Evolutionary conservation across 768 basidiomycete genomes (phyloP), one percentile per base, ranked within the genome.

Genomic region (Ramaria rubella): DNA sequence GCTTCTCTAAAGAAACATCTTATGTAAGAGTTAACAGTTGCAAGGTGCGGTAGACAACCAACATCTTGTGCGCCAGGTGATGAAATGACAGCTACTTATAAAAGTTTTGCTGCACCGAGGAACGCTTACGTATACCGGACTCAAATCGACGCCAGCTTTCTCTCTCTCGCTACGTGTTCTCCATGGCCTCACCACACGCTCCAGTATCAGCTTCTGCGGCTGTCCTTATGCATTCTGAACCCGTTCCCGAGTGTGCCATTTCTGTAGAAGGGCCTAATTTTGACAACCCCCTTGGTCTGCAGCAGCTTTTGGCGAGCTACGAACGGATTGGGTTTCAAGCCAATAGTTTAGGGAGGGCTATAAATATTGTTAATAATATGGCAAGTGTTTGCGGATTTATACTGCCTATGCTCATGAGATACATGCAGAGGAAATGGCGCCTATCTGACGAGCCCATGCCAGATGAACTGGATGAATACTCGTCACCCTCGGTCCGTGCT

Each of bases 301-400:
- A 85, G 43, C 73, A 79, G 33, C 79, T 99, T 60, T 71, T 99
- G 36, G 68, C 73, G 33, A 85, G 81, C 64, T 99, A 96, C 72
- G 83, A 89, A 66, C 81, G 85, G 31, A 96, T 97, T 52, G 96
- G 96, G 19, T 99, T 98, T 67, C 96, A 99, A 69, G 96, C 96
- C n/a, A 94, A 85, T 52, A 92, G 90, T 57, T 73, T 99, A 2
- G 89, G 89, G 2, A 82, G 78, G 62, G 95, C 94, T 1, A 90
- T 97, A 43, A 80, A 87, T 27, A 86, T 96, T 52, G 88, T 98
- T 26, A 86, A 98, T 68, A 83, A 83, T 65, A 99, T 99, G 96
- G 95, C 93, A 43, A 49, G 77, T 65, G 36, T 14, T 23, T 24
- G 12, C 29, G 9, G n/a, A 23, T 12, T 31, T 15, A 27, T 15